Percentiles rank a stretch among this genome's conserved stretches.
Evolutionary conservation across 2,329 filamentous ascomycete species (phyloP).

Genomic region (Orbilia ellipsospora): DNA sequence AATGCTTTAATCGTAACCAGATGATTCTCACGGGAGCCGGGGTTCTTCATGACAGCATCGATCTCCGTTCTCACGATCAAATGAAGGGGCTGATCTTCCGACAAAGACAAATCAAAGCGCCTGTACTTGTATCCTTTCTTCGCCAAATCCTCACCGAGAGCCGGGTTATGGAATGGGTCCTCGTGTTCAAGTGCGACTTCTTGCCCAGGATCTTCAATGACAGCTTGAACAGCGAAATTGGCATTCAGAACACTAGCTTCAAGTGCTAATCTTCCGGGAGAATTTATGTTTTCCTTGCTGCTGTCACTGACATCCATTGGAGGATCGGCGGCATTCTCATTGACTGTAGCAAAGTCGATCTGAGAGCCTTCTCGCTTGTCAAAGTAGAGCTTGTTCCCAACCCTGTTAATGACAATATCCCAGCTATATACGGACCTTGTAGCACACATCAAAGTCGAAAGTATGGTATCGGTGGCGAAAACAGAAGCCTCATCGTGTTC

Average conservation of each 20-base stretch:
- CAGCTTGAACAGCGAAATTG: slow-evolving; percentile 97
- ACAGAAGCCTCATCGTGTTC: slow-evolving; percentile 96
- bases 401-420: slow-evolving; percentile 94
- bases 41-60: slow-evolving; percentile 95
- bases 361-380: slow-evolving; percentile 97
- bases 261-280: slow-evolving; percentile 88
- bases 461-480: slow-evolving; percentile 95
- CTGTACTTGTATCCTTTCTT: slow-evolving; percentile 99
- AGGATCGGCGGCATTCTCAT: slow-evolving; percentile 96
- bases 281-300: slow-evolving; percentile 94
- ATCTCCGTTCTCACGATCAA: slow-evolving; percentile 94
- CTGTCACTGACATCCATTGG: slow-evolving; percentile 91
- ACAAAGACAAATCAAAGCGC: slow-evolving; percentile 92
- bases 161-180: slow-evolving; percentile 97
- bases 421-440: slow-evolving; percentile 97
- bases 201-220: slow-evolving; percentile 79
- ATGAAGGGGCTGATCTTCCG: slow-evolving; percentile 92
- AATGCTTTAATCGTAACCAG: slow-evolving; percentile 92
- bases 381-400: slow-evolving; percentile 96
- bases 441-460: slow-evolving; percentile 99
- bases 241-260: slow-evolving; percentile 99
- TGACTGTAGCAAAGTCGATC: slow-evolving; percentile 97
- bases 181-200: slow-evolving; percentile 87
- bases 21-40: slow-evolving; percentile 89
- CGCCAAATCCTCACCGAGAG: slow-evolving; percentile 90